A percentile compares a stretch with the other conserved stretches of the same genome.
Evolutionary conservation across 2,329 filamentous ascomycete genomes (phyloP).

Genomic region (Ascochyta fabae): DNA sequence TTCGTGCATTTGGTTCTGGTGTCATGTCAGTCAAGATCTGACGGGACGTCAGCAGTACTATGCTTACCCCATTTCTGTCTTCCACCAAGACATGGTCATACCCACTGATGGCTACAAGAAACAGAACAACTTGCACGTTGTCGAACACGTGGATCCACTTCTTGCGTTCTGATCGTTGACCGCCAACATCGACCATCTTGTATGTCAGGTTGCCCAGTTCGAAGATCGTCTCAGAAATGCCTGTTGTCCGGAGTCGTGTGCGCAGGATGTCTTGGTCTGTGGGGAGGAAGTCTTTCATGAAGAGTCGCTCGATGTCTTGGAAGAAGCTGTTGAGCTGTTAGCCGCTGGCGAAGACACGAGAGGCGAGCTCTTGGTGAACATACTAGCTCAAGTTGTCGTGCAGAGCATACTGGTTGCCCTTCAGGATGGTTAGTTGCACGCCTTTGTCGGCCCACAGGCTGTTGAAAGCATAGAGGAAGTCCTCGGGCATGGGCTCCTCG

Average conservation of each 20-base stretch:
- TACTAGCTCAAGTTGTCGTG: slow-evolving; percentile 97
- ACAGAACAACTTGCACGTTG: slow-evolving; percentile 89
- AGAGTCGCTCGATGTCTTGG: slow-evolving; percentile 67
- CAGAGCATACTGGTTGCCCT: slow-evolving; percentile 94
- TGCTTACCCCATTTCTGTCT: slow-evolving; percentile 89
- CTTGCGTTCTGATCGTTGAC: slow-evolving; percentile 90
- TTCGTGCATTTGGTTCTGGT: slow-evolving; percentile 62
- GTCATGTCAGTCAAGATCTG: slow-evolving; percentile 10
- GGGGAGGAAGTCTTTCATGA: slow-evolving; percentile 77
- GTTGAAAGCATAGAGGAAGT: slow-evolving; percentile 82
- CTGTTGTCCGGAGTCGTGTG: slow-evolving; percentile 87
- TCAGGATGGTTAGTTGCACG: slow-evolving; percentile 84
- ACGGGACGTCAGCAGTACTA: no score
- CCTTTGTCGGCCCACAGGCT: slow-evolving; percentile 82
- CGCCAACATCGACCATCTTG: slow-evolving; percentile 95
- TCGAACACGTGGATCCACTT: slow-evolving; percentile 99
- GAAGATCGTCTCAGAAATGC: slow-evolving; percentile 94
- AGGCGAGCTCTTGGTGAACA: slow-evolving; percentile 39
- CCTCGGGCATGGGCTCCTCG: slow-evolving; percentile 78
- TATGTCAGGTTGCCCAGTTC: slow-evolving; percentile 91
- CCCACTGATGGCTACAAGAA: slow-evolving; percentile 92
- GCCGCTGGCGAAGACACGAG: neutral
- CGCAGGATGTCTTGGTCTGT: slow-evolving; percentile 94
- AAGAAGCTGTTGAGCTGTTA: slow-evolving; percentile 72
- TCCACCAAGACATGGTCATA: slow-evolving; percentile 97